Evolutionary conservation across 192 early-diverging fungal species (phyloP).

Genomic region (Coemansia sp.): DNA sequence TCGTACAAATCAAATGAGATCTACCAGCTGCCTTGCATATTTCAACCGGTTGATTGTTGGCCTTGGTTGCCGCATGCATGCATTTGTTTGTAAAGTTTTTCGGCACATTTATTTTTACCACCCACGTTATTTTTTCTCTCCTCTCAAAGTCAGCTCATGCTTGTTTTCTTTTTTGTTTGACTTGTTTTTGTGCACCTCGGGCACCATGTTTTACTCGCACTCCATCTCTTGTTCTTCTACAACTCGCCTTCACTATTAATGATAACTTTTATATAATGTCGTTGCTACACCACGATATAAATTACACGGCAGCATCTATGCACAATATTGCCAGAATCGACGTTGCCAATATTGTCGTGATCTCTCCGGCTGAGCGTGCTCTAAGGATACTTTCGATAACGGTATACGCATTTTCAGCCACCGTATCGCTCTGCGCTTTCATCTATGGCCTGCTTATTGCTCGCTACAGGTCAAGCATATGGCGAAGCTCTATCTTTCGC

Average conservation of each 20-base stretch:
- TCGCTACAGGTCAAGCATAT: conserved; percentile 12
- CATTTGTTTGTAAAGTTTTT: not conserved
- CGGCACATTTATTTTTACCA: not conserved
- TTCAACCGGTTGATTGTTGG: not conserved
- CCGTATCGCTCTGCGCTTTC: conserved; percentile 17
- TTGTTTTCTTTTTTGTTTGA: not conserved
- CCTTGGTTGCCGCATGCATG: not conserved
- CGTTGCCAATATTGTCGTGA: not conserved
- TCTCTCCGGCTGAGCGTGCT: not conserved
- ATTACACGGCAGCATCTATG: not conserved
- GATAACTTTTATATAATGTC: not conserved
- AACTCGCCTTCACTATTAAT: not conserved
- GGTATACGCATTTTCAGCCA: conserved; percentile 11
- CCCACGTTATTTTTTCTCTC: not conserved
- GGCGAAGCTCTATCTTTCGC: conserved; percentile 33
- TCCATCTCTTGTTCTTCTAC: not conserved
- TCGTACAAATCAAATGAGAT: not conserved
- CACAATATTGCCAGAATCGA: not conserved
- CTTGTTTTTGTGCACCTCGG: not conserved
- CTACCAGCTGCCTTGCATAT: not conserved
- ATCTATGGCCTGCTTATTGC: conserved; percentile 25
- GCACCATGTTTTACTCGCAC: not conserved
- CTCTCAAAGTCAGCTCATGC: not conserved
- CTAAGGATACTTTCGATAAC: not conserved
- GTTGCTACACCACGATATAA: not conserved